Conservation (phyloP, 495 filamentous ascomycete species). For the Sporormia fimetaria region DNA sequence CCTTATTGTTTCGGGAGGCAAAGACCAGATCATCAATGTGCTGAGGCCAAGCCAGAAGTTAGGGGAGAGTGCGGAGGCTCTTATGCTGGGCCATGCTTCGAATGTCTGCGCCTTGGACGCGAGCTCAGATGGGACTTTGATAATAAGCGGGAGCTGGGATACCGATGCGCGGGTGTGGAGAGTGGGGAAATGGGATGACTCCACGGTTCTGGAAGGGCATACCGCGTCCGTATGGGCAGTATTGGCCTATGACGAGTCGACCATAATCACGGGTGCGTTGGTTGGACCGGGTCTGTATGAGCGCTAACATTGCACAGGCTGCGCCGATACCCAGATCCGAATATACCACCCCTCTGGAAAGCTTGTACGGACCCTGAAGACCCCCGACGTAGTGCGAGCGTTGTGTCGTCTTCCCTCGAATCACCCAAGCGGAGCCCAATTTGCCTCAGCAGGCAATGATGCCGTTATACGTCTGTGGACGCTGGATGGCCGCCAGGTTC, state of each 20-base stretch:
- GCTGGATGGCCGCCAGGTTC: constrained; percentile 57
- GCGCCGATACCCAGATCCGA: constrained; percentile 79
- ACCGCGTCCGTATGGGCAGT: constrained; percentile 83
- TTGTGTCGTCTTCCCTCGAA: constrained; percentile 68
- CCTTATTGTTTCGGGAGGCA: constrained; percentile 73
- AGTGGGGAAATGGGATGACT: constrained; percentile 57
- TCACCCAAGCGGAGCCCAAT: constrained; percentile 69
- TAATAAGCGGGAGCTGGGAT: constrained; percentile 97
- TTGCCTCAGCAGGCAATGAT: constrained; percentile 84
- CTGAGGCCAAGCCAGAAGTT: constrained; percentile 53
- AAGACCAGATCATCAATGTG: constrained; percentile 87
- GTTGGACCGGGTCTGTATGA: background rate
- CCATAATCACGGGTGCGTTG: constrained; percentile 64
- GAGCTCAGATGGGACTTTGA: constrained; percentile 51
- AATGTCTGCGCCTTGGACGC: constrained; percentile 85
- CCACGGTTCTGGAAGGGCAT: constrained; percentile 57
- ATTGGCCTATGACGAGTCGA: constrained; percentile 65
- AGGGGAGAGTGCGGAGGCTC: constrained; percentile 66
- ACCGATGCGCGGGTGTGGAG: constrained; percentile 66
- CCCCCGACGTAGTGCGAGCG: constrained; percentile 74
- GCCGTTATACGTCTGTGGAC: constrained; percentile 78
- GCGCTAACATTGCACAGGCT: constrained; percentile 38
- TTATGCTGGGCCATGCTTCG: constrained; percentile 72
- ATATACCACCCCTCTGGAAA: constrained; percentile 61
- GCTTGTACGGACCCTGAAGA: constrained; percentile 54